Evolutionary conservation across 345 rosid species (phyloP), one percentile per base, ranked within the genome.

Genomic region (Sisymbrium altissimum): DNA sequence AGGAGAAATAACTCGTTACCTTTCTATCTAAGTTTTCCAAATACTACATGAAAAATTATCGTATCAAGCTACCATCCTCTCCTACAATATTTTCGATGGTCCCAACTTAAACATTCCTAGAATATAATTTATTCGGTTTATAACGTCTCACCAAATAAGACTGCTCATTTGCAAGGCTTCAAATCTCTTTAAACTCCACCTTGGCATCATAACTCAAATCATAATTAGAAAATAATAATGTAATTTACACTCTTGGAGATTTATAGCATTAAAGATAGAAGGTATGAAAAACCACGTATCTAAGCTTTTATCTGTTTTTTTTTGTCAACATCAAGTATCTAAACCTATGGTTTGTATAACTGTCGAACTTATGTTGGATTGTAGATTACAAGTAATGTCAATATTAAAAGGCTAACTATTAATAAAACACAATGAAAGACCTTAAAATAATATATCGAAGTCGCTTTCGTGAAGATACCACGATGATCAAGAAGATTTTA

Each of bases 401-500:
- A 58, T 30, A 38, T 66, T 18, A 57, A 58, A 57, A 38, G 38
- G 35, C 23, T 30, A 15, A 29, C 53, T 13, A 49, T 50, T 29
- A 49, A 4, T 50, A 67, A n/a, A 57, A 59, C 6, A 67, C 35
- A 52, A n/a, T 2, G 14, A n/a, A 57, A 48, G 41, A 66, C 38
- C 59, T 48, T 66, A 43, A 57, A 66, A 48, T 74, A 59, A 58
- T 67, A 66, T 19, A 14, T 38, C 2, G 18, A 66, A 74, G 61
- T 74, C 73, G 35, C n/a, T 74, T 39, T 66, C 68, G 36, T 30
- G 23, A 66, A 74, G 68, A 74, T 74, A 67, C 62, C 68, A 67
- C 30, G 50, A 73, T 73, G 48, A 35, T 46, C 67, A 36, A 18
- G 54, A 39, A 66, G 61, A 74, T 66, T 58, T 60, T 74, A 40